Evolutionary conservation across 768 basidiomycete genomes (phyloP).

Genomic region (Tulasnella sp.): DNA sequence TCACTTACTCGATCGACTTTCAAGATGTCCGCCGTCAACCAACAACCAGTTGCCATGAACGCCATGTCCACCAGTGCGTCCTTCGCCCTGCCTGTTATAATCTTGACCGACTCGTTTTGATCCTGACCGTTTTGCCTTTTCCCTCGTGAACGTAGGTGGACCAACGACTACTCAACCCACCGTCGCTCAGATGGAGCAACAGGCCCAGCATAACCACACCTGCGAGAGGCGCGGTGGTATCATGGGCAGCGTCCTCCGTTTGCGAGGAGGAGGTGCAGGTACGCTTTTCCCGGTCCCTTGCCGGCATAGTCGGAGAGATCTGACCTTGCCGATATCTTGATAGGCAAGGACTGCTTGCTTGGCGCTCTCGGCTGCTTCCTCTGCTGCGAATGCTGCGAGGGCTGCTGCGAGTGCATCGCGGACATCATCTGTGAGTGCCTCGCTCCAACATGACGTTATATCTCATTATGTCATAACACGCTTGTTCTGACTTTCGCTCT

Average conservation of each 20-base stretch:
- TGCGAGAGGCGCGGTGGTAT: background rate
- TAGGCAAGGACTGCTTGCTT: conserved; percentile 9
- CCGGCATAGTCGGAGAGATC: background rate
- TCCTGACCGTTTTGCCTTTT: background rate
- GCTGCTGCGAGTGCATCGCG: conserved; percentile 14
- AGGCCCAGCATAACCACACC: background rate
- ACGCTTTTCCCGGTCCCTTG: background rate
- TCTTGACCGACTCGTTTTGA: background rate
- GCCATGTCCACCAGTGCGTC: conserved; percentile 1
- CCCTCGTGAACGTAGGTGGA: background rate
- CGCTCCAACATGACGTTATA: background rate
- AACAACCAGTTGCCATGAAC: conserved; percentile 9
- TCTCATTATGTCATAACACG: background rate
- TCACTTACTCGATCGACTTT: too few species aligned
- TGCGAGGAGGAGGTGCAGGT: conserved; percentile 12
- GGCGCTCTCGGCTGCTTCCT: conserved; percentile 8
- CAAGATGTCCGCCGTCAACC: conserved; percentile 4
- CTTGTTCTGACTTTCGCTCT: too few species aligned
- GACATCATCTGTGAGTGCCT: conserved; percentile 14
- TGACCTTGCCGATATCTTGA: too few species aligned
- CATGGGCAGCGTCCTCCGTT: conserved; percentile 4
- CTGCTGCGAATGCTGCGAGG: conserved; percentile 15
- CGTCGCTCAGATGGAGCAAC: background rate
- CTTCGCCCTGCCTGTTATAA: too few species aligned
- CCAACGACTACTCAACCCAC: background rate